These are phyloP conservation scores for Umbilicaria muhlenbergii DNA, from an alignment of 495 filamentous ascomycete species.

Conservation along the genomic window DNA sequence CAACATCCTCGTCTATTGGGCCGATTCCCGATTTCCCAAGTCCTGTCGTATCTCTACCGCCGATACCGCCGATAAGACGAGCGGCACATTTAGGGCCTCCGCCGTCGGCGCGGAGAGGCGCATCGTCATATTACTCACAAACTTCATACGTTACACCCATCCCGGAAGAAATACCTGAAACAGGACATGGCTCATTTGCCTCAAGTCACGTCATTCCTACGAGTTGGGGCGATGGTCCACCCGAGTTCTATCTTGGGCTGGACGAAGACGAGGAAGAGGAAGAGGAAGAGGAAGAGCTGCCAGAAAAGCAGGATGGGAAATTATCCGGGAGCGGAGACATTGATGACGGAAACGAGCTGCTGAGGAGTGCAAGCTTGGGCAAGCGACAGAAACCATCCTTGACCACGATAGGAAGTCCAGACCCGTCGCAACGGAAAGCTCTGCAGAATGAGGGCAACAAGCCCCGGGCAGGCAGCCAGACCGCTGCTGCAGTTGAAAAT, in stretches of 20 bases:
- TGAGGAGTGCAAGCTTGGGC: conserved; percentile 66
- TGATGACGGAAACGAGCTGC: conserved; percentile 44
- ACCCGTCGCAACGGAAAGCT: not conserved
- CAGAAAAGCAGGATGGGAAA: conserved; percentile 12
- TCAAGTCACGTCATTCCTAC: conserved; percentile 70
- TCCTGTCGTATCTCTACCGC: conserved; percentile 11
- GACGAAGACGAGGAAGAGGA: conserved; percentile 26
- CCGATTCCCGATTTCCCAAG: conserved; percentile 34
- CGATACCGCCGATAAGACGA: conserved; percentile 13
- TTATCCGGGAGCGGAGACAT: conserved; percentile 30
- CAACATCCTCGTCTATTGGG: conserved; percentile 18
- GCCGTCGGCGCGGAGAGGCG: conserved; percentile 52
- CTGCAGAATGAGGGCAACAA: no score
- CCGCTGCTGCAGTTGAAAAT: no score
- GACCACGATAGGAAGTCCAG: conserved; percentile 40
- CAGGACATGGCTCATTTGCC: conserved; percentile 55
- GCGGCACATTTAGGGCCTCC: conserved; percentile 20
- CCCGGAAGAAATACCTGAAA: conserved; percentile 57
- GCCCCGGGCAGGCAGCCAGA: no score
- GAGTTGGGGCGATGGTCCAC: conserved; percentile 44
- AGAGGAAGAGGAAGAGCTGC: conserved; percentile 17
- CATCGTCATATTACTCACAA: conserved; percentile 56
- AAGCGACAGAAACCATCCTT: conserved; percentile 58
- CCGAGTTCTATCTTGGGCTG: conserved; percentile 29
- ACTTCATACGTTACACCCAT: conserved; percentile 76